Base-by-base conservation (phyloP, 2,329 filamentous ascomycete species). In the Macroventuria anomochaeta region DNA sequence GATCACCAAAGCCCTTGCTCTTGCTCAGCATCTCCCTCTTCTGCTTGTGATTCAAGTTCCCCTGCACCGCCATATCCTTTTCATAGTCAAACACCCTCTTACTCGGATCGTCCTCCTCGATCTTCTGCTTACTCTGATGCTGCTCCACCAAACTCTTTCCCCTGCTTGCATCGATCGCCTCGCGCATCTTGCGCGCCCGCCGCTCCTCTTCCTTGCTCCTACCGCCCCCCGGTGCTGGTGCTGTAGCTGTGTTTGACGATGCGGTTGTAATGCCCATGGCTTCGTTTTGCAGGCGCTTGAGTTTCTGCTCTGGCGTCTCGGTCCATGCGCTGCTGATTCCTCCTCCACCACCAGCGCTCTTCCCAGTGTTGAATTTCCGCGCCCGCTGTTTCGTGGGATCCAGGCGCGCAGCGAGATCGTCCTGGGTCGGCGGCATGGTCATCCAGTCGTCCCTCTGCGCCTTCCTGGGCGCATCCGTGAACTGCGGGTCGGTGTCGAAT, bases 291-390 rank as follows among this genome's bases (percentile, higher is more conserved):
- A 97, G 76, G 32, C 91, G 83, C 73, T 88, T 87, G 53, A 90
- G 85, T 74, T 96, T 96, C 75, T 97, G 85, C 71, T 93, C 90
- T 0, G 91, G 90, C 7, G 91, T 96, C 74, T 97, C 93, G 0
- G 91, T 93, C 93, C 93, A 97, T 36, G 93, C 85, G 41, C 61
- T 68, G 18, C 85, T 86, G 68, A 84, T 83, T 38, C 76, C 72
- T n/a, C 70, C 70, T 4, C 75, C 74, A 7, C 75, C 78, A 57
- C 79, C 80, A 2, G 84, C 80, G 3, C 82, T 80, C 66, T 85
- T 87, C 5, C 86, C 85, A 0, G 88, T 89, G 44, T 91, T 87
- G 79, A 97, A 97, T 62, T 90, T 92, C 56, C 91, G 88, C 59
- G 86, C 88, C 64, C 88, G 87, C 55, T 93, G 80, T 74, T 93